Conservation (phyloP, 2,329 filamentous ascomycete species). For the Botrytis hyacinthi region DNA sequence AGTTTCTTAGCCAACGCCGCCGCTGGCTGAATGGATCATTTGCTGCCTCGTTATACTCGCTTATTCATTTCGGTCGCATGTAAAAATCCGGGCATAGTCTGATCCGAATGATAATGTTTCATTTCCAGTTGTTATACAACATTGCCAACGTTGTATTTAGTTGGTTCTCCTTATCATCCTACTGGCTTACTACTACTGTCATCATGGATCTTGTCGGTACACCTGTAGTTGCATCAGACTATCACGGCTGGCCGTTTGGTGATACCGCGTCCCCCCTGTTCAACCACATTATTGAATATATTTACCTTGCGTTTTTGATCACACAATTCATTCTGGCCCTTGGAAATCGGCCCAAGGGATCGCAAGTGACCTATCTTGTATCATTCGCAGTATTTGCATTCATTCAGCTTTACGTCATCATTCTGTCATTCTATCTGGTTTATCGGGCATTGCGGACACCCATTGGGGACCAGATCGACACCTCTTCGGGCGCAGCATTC, state of each 20-base stretch:
- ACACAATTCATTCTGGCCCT: conserved; percentile 95
- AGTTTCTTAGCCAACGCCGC: conserved; percentile 97
- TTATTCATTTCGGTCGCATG: conserved; percentile 96
- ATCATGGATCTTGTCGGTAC: conserved; percentile 96
- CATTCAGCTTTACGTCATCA: conserved; percentile 86
- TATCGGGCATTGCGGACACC: conserved; percentile 68
- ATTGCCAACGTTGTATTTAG: conserved; percentile 81
- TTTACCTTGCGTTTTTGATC: conserved; percentile 87
- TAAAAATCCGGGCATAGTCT: conserved; percentile 99
- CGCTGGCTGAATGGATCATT: conserved; percentile 99
- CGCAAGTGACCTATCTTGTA: conserved; percentile 84
- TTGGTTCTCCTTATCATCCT: conserved; percentile 88
- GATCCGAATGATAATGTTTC: conserved; percentile 97
- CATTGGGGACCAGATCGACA: conserved; percentile 51
- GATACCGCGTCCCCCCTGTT: conserved; percentile 80
- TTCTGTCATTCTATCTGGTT: conserved; percentile 86
- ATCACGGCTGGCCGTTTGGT: conserved; percentile 86
- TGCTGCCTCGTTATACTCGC: conserved; percentile 90
- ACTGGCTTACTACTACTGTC: conserved; percentile 94
- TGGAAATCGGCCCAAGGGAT: conserved; percentile 95
- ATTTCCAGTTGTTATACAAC: conserved; percentile 96
- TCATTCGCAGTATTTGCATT: conserved; percentile 86
- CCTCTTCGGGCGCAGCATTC: conserved; percentile 65
- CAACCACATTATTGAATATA: conserved; percentile 87
- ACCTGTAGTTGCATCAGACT: conserved; percentile 49